Conservation (phyloP, 345 rosid species). For the Arabidopsis arenosa region DNA sequence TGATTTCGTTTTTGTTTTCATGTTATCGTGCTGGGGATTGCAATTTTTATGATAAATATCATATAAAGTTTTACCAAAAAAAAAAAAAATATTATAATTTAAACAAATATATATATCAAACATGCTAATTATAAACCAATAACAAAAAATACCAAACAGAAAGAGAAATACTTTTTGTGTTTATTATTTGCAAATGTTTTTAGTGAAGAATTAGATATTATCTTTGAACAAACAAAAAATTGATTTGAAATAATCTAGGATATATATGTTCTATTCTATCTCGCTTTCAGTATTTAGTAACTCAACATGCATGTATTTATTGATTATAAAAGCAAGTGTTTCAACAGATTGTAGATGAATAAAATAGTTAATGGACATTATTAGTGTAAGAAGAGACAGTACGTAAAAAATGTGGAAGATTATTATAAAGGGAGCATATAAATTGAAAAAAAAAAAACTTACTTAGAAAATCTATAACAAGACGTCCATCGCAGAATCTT, state of each 20-base stretch:
- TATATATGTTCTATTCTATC: neutral
- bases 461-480: slow-evolving; percentile 65
- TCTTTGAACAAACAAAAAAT: too few relatives aligned
- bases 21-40: neutral
- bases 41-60: neutral
- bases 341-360: neutral
- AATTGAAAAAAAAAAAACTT: slow-evolving; percentile 15
- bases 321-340: neutral
- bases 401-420: neutral
- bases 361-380: neutral
- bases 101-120: too few relatives aligned
- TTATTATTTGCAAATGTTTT: neutral
- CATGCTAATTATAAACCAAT: neutral
- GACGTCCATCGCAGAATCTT: slow-evolving; percentile 75
- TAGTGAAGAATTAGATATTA: neutral
- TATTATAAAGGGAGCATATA: too few relatives aligned
- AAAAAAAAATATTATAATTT: too few relatives aligned
- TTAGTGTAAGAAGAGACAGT: neutral
- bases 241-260: neutral
- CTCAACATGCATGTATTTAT: too few relatives aligned
- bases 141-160: neutral
- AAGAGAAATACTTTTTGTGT: neutral
- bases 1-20: neutral
- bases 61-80: neutral
- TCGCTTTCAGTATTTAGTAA: too few relatives aligned